Base-by-base conservation (phyloP, 257 asterid species). In the Nicotiana tomentosiformis region DNA sequence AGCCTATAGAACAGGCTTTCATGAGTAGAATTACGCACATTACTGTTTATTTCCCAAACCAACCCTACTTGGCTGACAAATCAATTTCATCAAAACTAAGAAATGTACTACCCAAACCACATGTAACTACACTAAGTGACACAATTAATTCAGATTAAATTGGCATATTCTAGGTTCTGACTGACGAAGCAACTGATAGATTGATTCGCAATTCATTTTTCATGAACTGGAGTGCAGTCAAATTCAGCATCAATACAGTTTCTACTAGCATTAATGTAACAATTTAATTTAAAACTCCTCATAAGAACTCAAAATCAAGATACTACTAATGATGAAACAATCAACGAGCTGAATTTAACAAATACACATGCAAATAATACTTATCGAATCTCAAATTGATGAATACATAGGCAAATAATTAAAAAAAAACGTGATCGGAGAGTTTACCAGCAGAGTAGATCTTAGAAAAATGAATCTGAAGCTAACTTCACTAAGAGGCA, bases 401-500 rank as follows among this genome's bases (percentile, higher is more conserved):
- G 8, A 68, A 57, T 5, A 78, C 29, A 37, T 51, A 26, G 4
- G 60, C n/a, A 43, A 78, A 5, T n/a, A 2, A 1, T 61, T 37
- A 6, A 5, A n/a, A n/a, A 65, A 9, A 81, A 67, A 72, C 12
- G 78, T 86, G 93, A 90, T 89, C 89, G 89, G 86, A 77, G 86
- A 91, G 85, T 72, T 83, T 83, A 90, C 92, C 91, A 80, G 85
- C 87, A 74, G 62, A 84, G 89, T 90, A 90, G 97, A 93, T 93
- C 95, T 89, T 81, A 88, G 89, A 86, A 86, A 66, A 74, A 51
- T 85, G 87, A 84, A 90, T 82, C 90, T 87, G 88, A 82, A 84
- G 84, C 83, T 62, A 17, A 78, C 84, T 61, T 77, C 65, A 77
- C 37, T 81, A 51, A 69, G 33, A 30, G 51, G 62, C 11, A 26